These are phyloP conservation scores for Aspergillus novoparasiticus DNA, from an alignment of 2,329 filamentous ascomycete species.

Conservation along the genomic window DNA sequence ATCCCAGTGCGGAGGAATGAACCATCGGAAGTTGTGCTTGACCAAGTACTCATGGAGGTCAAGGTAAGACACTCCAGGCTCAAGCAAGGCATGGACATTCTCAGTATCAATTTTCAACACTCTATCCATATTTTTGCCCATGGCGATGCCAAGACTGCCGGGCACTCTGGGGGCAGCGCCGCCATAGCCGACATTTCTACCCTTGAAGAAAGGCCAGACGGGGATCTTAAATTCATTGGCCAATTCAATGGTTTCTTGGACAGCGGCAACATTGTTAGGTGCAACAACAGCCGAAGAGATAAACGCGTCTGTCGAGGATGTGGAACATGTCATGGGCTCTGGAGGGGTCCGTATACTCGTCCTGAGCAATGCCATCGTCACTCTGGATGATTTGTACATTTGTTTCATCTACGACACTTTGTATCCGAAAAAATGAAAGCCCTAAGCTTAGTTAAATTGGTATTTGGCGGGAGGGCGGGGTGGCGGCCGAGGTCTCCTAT, in stretches of 20 bases:
- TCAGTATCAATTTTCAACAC: constrained; percentile 55
- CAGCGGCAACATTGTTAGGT: neutral
- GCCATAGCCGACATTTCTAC: constrained; percentile 55
- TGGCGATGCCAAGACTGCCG: constrained; percentile 50
- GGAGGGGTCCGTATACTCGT: neutral
- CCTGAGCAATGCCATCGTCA: neutral
- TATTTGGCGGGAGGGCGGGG: neutral
- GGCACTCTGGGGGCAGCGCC: constrained; percentile 51
- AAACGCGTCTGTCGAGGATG: neutral
- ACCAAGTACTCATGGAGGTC: constrained; percentile 47
- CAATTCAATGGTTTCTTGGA: neutral
- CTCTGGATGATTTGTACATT: neutral
- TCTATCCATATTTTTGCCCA: constrained; percentile 51
- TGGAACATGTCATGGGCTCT: neutral
- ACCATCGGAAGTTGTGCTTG: constrained; percentile 34
- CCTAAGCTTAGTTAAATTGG: neutral
- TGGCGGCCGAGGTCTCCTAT: too few species aligned
- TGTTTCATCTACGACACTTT: neutral
- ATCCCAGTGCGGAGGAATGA: constrained; percentile 51
- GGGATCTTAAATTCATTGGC: constrained; percentile 38
- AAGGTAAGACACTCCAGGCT: constrained; percentile 59
- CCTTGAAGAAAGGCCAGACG: constrained; percentile 39
- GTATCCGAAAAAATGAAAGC: neutral
- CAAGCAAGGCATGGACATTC: constrained; percentile 54
- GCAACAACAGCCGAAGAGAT: neutral